These are phyloP conservation scores for Cucurbita argyrosperma DNA, from an alignment of 306 rosid species.

Conservation along the genomic window DNA sequence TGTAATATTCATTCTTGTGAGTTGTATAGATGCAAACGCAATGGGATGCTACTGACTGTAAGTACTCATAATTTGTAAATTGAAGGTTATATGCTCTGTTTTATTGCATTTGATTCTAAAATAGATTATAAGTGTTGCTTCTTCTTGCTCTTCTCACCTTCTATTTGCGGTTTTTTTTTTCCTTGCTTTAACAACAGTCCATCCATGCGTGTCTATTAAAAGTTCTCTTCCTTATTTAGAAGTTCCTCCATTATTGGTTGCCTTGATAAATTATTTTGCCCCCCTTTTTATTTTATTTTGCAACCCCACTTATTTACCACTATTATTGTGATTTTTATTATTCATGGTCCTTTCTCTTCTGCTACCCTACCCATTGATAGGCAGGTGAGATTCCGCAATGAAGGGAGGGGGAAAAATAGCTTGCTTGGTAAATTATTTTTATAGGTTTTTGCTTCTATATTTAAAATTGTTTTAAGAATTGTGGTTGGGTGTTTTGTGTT, in stretches of 20 bases:
- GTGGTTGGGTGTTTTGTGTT: too few relatives aligned
- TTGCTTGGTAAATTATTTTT: too few relatives aligned
- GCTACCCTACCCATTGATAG: too few relatives aligned
- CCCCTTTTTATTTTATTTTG: too few relatives aligned
- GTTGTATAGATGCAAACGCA: neutral
- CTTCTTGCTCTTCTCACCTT: neutral
- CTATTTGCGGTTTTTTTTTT: neutral
- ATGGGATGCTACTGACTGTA: neutral
- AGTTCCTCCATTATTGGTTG: neutral
- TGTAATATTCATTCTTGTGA: conserved; percentile 1
- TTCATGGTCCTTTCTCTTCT: too few relatives aligned
- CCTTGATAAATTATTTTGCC: too few relatives aligned
- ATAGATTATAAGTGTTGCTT: neutral
- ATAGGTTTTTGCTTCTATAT: too few relatives aligned
- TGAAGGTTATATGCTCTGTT: neutral
- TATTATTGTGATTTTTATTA: too few relatives aligned
- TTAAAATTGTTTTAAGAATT: too few relatives aligned
- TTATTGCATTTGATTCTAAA: neutral
- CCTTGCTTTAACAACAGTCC: neutral
- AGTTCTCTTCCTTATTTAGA: neutral
- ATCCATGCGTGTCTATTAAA: neutral
- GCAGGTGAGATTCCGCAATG: too few relatives aligned
- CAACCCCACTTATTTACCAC: neutral
- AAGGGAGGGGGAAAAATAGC: too few relatives aligned
- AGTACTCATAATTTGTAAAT: neutral